phyloP scores from a whole-genome alignment of 352 stramenopile species.

The Globisporangium spinosum region DNA sequence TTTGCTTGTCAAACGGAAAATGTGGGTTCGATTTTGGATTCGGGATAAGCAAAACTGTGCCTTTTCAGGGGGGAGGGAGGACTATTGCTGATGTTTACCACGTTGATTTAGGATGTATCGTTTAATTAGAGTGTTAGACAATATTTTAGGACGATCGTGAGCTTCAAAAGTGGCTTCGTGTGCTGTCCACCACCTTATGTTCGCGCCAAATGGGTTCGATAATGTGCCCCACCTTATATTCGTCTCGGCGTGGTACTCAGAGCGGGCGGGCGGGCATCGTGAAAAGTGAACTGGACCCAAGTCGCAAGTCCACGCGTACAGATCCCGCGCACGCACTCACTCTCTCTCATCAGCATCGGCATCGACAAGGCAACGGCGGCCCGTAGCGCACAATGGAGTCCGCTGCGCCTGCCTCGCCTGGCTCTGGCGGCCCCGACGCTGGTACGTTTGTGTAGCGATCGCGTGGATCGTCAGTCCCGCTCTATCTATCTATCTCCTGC shows the following conservation, averaged over 20 bases:
- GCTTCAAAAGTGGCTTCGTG: not conserved
- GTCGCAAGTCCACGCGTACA: slow-evolving; percentile 8
- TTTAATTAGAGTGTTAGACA: not conserved
- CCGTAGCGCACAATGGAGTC: slow-evolving; percentile 7
- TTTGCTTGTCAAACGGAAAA: not conserved
- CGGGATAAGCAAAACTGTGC: not conserved
- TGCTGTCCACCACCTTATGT: not conserved
- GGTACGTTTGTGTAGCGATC: not conserved
- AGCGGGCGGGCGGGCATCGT: not conserved
- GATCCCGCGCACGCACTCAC: slow-evolving; percentile 10
- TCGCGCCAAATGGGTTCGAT: not conserved
- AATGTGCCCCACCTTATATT: not conserved
- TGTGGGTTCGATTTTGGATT: not conserved
- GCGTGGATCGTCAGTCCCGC: not conserved
- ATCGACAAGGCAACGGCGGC: not conserved
- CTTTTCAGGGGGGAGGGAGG: not conserved
- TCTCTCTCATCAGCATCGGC: slow-evolving; percentile 3
- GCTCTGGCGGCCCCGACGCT: not conserved
- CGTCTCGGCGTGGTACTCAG: not conserved
- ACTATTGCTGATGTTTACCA: not conserved
- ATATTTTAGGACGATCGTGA: not conserved
- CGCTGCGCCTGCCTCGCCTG: not conserved
- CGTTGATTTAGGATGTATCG: not conserved
- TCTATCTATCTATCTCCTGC: not conserved
- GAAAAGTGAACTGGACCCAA: slow-evolving; percentile 11